Conservation (phyloP, 2,329 filamentous ascomycete species). For the Cercospora sp. region DNA sequence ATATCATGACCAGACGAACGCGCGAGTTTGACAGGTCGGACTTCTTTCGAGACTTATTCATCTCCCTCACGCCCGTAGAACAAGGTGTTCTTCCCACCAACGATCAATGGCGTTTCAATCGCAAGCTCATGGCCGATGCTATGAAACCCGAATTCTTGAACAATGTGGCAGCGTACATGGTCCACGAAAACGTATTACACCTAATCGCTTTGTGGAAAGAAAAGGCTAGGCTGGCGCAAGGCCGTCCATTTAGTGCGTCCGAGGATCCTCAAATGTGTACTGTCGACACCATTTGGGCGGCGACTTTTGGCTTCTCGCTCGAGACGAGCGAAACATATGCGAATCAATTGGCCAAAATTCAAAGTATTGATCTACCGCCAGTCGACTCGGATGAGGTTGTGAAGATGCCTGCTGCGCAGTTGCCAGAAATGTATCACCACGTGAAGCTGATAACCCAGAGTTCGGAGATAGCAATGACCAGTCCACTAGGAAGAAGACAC, state of each 20-base stretch:
- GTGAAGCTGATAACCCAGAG: not conserved
- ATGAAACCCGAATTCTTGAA: conserved; percentile 10
- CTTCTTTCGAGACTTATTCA: conserved; percentile 5
- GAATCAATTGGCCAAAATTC: not conserved
- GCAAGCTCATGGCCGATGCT: conserved; percentile 7
- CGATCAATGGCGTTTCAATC: conserved; percentile 8
- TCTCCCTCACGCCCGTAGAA: not conserved
- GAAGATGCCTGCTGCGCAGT: not conserved
- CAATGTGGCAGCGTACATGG: not conserved
- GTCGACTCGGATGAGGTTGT: not conserved
- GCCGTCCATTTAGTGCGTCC: not conserved
- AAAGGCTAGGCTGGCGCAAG: conserved; percentile 1
- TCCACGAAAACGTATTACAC: not conserved
- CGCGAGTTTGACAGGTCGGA: conserved; percentile 10
- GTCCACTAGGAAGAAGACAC: not conserved
- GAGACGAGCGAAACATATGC: not conserved
- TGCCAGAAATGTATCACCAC: not conserved
- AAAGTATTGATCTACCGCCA: not conserved
- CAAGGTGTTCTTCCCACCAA: conserved; percentile 1
- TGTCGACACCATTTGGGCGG: conserved; percentile 12
- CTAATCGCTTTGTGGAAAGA: conserved; percentile 4
- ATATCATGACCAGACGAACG: not conserved
- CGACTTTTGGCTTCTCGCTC: conserved; percentile 4
- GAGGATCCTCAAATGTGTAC: not conserved
- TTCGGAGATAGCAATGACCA: conserved; percentile 4